Base-by-base conservation (phyloP, 1,139 yeast genomes). In the Suhomyces choctaworum region DNA sequence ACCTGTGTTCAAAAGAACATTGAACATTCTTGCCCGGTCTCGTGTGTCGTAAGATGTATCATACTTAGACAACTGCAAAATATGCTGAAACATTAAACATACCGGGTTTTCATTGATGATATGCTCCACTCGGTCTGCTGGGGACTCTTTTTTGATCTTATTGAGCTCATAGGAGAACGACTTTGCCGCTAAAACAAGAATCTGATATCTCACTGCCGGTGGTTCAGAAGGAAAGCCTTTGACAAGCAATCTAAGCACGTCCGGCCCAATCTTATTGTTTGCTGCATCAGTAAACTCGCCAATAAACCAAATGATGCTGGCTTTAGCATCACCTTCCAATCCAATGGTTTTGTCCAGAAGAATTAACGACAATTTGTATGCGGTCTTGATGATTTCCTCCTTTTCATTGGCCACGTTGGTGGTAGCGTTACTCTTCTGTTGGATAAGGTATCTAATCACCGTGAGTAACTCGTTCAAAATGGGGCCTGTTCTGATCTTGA, bases 271-370 rank as follows among this genome's bases (percentile, higher is more conserved):
- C 16, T 53, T 35, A 31, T 69, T 69, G 7, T 59, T 50, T 7
- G 64, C 58, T n/a, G 58, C 53, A 27, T 60, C 66, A 0, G 75
- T 61, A 51, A 85, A 82, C 52, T 92, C 97, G 2, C 97, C 97
- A 29, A 92, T 76, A 9, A 90, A 72, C 97, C 97, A 94, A 12
- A 92, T 73, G 14, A 89, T 80, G 37, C 94, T 84, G 1, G 95
- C 89, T 45, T 81, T 78, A 0, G 97, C 96, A 12, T 70, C 69
- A 15, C 64, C 55, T 20, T 62, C 70, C 20, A 72, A 49, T 2
- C 54, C 51, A 3, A 63, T 27, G 11, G 44, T 44, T 3, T 47
- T 46, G 34, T 59, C 62, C 3, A 44, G 40, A 32, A 69, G 51
- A 3, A 66, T 54, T 23, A 52, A 39, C 2, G 77, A 64, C 8